These are phyloP conservation scores for Ganoderma leucocontextum DNA, from an alignment of 1,284 basidiomycete genomes.

Conservation along the genomic window DNA sequence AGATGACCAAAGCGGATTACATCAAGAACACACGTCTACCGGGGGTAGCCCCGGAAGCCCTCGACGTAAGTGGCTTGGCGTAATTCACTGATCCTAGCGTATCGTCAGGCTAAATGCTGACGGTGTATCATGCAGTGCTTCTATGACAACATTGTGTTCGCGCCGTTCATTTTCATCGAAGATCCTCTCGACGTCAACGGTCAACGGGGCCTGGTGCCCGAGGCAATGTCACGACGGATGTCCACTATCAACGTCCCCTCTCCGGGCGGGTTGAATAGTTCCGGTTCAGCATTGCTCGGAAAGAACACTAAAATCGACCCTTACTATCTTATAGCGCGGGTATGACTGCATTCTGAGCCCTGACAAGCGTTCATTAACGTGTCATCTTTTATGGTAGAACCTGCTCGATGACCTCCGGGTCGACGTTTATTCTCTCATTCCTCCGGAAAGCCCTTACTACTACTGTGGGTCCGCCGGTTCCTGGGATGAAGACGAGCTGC, in stretches of 20 bases:
- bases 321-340: constrained; percentile 89
- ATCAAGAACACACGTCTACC: constrained; percentile 90
- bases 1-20: constrained; percentile 96
- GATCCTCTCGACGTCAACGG: constrained; percentile 80
- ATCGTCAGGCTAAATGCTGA: background rate
- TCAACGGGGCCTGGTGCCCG: constrained; percentile 55
- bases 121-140: constrained; percentile 69
- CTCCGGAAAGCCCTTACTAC: constrained; percentile 76
- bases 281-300: constrained; percentile 51
- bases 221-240: constrained; percentile 53
- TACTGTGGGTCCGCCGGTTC: constrained; percentile 76
- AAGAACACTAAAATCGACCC: constrained; percentile 85
- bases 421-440: constrained; percentile 72
- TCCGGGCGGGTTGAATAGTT: constrained; percentile 43
- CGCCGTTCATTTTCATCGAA: constrained; percentile 96
- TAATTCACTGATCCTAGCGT: background rate
- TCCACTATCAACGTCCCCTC: constrained; percentile 50
- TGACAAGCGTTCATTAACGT: constrained; percentile 2
- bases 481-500: constrained; percentile 77
- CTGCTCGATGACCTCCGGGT: constrained; percentile 79
- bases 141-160: constrained; percentile 96
- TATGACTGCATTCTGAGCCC: constrained; percentile 44
- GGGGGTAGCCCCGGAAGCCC: constrained; percentile 84
- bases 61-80: constrained; percentile 69
- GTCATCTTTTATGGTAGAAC: constrained; percentile 52